Base-by-base conservation (phyloP, 2,329 filamentous ascomycete genomes). In the Exophiala dermatitidis region DNA sequence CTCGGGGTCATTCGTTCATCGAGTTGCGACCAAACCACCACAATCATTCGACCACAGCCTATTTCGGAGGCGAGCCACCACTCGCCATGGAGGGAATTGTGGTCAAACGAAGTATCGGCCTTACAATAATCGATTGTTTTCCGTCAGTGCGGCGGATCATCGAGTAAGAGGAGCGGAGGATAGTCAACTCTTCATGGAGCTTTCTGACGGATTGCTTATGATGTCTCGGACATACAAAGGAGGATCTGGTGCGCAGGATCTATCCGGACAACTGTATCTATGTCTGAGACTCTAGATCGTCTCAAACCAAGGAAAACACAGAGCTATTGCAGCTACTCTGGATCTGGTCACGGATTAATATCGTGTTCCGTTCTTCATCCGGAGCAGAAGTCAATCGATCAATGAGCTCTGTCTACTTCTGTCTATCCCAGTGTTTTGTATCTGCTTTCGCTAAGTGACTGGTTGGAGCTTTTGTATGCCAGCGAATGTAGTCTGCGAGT, bases 81-180 rank as follows among this genome's bases (percentile, higher is more conserved):
- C 52, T 55, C 49, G 55, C 48, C 46, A 55, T 58, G 55, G 49
- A 47, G 42, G 50, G 12, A 38, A 5, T 46, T 19, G 38, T 46
- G 48, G 52, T 19, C 19, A 30, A 10, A 50, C 56, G 56, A 55
- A 54, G 32, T n/a, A 57, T 57, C 55, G 60, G 60, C 60, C 59
- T 59, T 61, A 59, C 55, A 46, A 48, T 42, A 38, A 43, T 50
- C 29, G 28, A 42, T 41, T 29, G 19, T 19, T 19, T 40, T 30
- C 42, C 54, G 53, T 46, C 26, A 41, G 38, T 38, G 42, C 38
- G 48, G 19, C 19, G 19, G 19, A 36, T 47, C 31, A 48, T 47
- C 43, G 48, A 53, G 50, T 60, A 60, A 57, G 61, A 63, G 61
- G 61, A 62, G 60, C 54, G 55, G 56, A 57, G 48, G 50, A 60